These are phyloP conservation scores for Penicillium soppii DNA, from an alignment of 495 filamentous ascomycete species.

Conservation along the genomic window DNA sequence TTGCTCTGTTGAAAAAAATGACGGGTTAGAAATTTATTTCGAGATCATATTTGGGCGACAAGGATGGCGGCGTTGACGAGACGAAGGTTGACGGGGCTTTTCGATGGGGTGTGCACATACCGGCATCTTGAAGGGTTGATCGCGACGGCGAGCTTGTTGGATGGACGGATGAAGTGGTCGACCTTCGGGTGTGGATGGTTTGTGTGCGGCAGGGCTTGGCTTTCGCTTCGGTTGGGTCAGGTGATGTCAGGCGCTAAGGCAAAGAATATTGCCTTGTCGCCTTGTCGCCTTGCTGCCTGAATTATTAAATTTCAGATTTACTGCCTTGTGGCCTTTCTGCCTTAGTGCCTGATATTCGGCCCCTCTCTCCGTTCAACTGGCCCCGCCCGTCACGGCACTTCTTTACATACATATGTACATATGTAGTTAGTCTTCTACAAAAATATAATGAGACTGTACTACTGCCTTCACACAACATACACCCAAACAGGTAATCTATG, in stretches of 20 bases:
- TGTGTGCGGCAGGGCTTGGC: slow-evolving; percentile 50
- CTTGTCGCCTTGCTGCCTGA: neutral
- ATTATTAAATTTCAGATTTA: too few species aligned
- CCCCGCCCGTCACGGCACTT: too few species aligned
- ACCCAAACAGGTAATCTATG: too few species aligned
- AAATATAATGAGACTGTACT: too few species aligned
- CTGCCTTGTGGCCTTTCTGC: neutral
- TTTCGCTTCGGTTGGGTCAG: slow-evolving; percentile 46
- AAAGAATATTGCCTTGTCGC: neutral
- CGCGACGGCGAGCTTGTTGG: slow-evolving; percentile 47
- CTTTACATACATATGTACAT: too few species aligned
- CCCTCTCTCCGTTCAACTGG: neutral
- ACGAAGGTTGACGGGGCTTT: neutral
- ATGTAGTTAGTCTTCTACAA: too few species aligned
- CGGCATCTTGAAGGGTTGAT: slow-evolving; percentile 76
- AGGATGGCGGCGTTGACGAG: slow-evolving; percentile 1
- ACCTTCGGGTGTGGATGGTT: slow-evolving; percentile 37
- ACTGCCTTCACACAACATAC: too few species aligned
- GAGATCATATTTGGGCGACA: slow-evolving; percentile 9
- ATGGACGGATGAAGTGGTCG: slow-evolving; percentile 45
- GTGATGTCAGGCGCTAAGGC: slow-evolving; percentile 29
- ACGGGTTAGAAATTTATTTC: slow-evolving; percentile 14
- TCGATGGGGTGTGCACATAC: slow-evolving; percentile 48
- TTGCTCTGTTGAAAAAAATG: slow-evolving; percentile 66
- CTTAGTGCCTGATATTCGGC: neutral